Conservation (phyloP, 306 rosid genomes). For the Begonia peltatifolia region DNA sequence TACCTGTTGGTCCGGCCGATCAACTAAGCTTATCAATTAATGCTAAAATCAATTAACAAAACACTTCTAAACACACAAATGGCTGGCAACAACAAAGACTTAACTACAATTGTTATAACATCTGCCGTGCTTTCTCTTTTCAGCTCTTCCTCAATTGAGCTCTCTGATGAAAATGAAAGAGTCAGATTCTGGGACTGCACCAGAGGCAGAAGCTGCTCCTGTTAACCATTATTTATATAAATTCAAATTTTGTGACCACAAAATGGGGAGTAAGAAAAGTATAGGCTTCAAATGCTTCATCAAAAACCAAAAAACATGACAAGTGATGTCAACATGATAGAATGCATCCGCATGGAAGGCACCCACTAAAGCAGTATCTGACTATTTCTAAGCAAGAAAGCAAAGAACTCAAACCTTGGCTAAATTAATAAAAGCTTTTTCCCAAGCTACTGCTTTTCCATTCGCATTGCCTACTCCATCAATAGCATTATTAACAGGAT, state of each 20-base stretch:
- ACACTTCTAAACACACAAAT: not conserved
- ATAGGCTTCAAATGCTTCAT: no score
- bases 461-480: constrained; percentile 61
- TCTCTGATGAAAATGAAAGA: constrained; percentile 79
- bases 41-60: not conserved
- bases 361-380: not conserved
- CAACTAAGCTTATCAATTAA: not conserved
- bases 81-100: not conserved
- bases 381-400: constrained; percentile 9
- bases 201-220: constrained; percentile 84
- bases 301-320: not conserved
- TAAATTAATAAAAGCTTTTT: constrained; percentile 66
- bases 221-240: constrained; percentile 20
- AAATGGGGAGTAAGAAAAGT: no score
- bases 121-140: constrained; percentile 98
- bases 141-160: constrained; percentile 89
- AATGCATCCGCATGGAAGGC: constrained; percentile 8
- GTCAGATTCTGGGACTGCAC: constrained; percentile 71
- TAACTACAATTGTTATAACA: constrained; percentile 59
- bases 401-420: constrained; percentile 53
- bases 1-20: constrained; percentile 4
- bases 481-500: constrained; percentile 84
- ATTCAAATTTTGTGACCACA: not conserved
- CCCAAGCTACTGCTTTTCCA: constrained; percentile 79
- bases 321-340: no score